Evolutionary conservation across 139 green algal genomes (phyloP), one percentile per base, ranked within the genome.

Genomic region (Coelastrella sp.): DNA sequence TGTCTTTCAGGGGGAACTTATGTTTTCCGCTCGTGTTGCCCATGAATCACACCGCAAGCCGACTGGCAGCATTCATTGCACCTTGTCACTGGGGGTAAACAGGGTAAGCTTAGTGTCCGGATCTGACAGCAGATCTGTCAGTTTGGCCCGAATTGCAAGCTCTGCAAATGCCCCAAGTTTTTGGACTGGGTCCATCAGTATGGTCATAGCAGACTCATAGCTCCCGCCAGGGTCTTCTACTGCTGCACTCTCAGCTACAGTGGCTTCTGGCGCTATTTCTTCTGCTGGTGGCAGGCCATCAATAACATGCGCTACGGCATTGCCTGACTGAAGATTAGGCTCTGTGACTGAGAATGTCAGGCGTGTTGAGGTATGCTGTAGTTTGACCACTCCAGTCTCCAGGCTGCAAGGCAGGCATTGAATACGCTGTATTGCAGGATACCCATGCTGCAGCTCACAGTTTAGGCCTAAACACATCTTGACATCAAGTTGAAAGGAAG

Each of bases 11-110:
- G 35, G 35, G 35, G 35, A 3, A 49, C 35, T 49, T 49, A 49
- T 49, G 35, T 49, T 49, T 49, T 49, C 35, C 35, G 35, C 35
- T 3, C 35, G 1, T 49, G 35, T 49, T 49, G 35, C 35, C 3
- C 35, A 49, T 49, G 35, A 49, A 49, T 49, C 35, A 49, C 35
- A 49, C 35, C 35, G 35, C 35, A 49, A 3, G 20, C 22, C 56
- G 72, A 25, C 4, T 9, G 20, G 8, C 72, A 49, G 3, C 17
- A 25, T 78, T 78, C 25, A 59, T 19, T 24, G 9, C 66, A 88
- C 84, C 84, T 88, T 10, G 20, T 88, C 61, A 70, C 11, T 70
- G 6, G 84, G 84, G 17, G 63, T 68, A 70, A 88, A 88, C 20
- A 88, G 49, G 4, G 84, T 88, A 35, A 81, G 68, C 20, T 27